These are phyloP conservation scores for Botrytis byssoidea DNA, from an alignment of 2,329 filamentous ascomycete genomes.

Conservation along the genomic window DNA sequence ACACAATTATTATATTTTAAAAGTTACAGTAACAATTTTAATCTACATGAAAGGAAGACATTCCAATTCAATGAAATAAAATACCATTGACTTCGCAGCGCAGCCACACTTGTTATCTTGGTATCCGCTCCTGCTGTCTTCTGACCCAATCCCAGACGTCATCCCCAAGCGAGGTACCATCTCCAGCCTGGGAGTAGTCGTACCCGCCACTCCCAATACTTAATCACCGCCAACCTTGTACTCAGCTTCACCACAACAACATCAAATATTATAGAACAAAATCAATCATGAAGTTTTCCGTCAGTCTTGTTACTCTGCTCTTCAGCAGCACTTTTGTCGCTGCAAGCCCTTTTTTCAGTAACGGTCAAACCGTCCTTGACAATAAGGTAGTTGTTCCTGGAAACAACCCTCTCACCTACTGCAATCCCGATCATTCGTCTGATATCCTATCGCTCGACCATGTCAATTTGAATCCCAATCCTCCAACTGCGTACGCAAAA, in stretches of 20 bases:
- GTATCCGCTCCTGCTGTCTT: conserved; percentile 1
- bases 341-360: conserved; percentile 48
- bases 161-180: conserved; percentile 5
- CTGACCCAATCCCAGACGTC: conserved; percentile 19
- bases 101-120: conserved; percentile 1
- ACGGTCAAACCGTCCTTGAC: conserved; percentile 48
- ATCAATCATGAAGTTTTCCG: conserved; percentile 38
- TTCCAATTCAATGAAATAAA: not conserved
- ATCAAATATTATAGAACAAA: conserved; percentile 8
- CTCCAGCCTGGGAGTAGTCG: conserved; percentile 1
- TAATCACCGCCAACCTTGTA: conserved; percentile 15
- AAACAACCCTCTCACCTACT: conserved; percentile 81
- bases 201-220: conserved; percentile 20
- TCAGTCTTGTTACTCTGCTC: conserved; percentile 33
- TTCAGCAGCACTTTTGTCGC: conserved; percentile 39
- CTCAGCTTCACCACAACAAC: conserved; percentile 19
- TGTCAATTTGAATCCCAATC: conserved; percentile 83
- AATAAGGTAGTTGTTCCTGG: conserved; percentile 51
- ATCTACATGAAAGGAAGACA: not conserved
- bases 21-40: not conserved
- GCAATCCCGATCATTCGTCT: conserved; percentile 59
- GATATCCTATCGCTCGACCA: conserved; percentile 75
- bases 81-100: not conserved
- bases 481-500: conserved; percentile 72
- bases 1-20: not conserved